Evolutionary conservation across 495 filamentous ascomycete species (phyloP), one percentile per base, ranked within the genome.

Genomic region (Cercophora sp.): DNA sequence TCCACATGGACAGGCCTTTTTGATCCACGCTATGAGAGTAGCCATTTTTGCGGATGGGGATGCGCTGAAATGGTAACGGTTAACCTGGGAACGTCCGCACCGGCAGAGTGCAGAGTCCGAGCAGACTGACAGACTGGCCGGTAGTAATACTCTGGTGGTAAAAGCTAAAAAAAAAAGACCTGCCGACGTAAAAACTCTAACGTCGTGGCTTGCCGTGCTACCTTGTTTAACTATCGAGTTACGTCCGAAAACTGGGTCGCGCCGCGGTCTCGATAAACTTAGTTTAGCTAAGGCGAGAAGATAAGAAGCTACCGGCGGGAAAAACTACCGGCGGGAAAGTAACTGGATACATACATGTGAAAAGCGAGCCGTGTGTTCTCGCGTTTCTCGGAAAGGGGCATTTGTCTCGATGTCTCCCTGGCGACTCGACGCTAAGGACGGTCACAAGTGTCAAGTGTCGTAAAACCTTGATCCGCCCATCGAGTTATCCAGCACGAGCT

Each of bases 1-100:
- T 32, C 26, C 44, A 35, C 44, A 32, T 34, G 27, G 44, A 34
- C 44, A 47, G 15, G 27, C 44, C 13, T 31, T 47, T 47, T 47
- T 47, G 15, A 47, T 47, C 44, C 44, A 47, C 27, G 44, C 44
- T 8, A 35, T 18, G 44, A 47, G 27, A 34, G 44, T 35, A 32
- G 44, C 24, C 44, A 47, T 47, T 51, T 51, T 51, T 41, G 48
- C 48, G 36, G 35, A 51, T 51, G 23, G 36, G 48, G 35, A 42
- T 51, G 48, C 23, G 48, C n/a, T 51, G 48, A 41, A 51, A 49
- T 49, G 46, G 46, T 37, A 34, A 49, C 46, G 4, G 29, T 25
- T 23, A 37, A 36, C 31, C 46, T 49, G 46, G 46, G 19, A 49
- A 36, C 46, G 20, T 37, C 27, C 32, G 31, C 31, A 49, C 46